Conservation (phyloP, 495 filamentous ascomycete genomes). For the Pyrenopolyporus hunteri region DNA sequence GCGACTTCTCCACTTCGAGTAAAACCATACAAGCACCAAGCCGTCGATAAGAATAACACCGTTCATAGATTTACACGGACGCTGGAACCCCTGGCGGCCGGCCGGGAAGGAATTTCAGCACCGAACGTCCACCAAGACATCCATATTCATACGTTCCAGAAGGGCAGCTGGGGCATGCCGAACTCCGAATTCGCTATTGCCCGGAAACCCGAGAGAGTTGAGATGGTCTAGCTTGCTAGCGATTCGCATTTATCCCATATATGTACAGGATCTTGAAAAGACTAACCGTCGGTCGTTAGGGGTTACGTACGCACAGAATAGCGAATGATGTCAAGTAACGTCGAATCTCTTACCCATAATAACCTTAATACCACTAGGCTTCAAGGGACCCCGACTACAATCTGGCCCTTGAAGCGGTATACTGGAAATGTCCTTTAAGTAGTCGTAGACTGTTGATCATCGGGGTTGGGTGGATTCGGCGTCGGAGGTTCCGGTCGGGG, state of each 20-base stretch:
- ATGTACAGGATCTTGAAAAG: slow-evolving; percentile 1
- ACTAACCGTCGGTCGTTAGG: slow-evolving; percentile 14
- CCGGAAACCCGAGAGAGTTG: neutral
- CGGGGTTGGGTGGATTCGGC: slow-evolving; percentile 31
- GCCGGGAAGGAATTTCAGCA: neutral
- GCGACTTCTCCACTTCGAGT: neutral
- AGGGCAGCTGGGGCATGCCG: neutral
- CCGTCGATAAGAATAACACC: neutral
- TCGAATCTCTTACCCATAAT: slow-evolving; percentile 22
- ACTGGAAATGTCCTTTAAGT: slow-evolving; percentile 1
- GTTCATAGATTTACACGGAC: too few relatives aligned
- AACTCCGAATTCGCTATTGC: neutral
- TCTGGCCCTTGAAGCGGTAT: slow-evolving; percentile 9
- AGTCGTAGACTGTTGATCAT: slow-evolving; percentile 14
- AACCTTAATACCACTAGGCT: neutral
- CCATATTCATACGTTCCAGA: neutral
- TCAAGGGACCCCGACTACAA: slow-evolving; percentile 3
- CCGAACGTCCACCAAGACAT: neutral
- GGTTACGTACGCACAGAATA: slow-evolving; percentile 2
- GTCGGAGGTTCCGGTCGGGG: slow-evolving; percentile 35
- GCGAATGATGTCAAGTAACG: neutral
- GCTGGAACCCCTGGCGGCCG: neutral
- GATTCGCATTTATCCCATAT: neutral
- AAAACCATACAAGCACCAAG: slow-evolving; percentile 8
- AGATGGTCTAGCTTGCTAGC: neutral